Evolutionary conservation across 495 filamentous ascomycete species (phyloP), one percentile per base, ranked within the genome.

Genomic region (Podospora australis): DNA sequence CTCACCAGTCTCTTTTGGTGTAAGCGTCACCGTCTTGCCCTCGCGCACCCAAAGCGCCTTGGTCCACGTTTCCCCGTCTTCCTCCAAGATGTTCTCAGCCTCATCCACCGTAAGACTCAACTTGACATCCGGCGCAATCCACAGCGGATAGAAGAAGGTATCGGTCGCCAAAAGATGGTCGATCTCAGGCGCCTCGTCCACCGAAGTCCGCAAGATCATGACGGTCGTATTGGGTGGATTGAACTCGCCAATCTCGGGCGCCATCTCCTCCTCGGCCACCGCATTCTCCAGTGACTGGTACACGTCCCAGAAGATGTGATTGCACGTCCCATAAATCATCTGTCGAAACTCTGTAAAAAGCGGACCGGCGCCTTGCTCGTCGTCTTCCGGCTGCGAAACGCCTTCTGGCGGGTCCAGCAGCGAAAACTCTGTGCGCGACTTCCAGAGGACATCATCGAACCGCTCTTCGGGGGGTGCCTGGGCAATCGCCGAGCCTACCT

Each of bases 181-280:
- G 8, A 43, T 19, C 3, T 11, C 24, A n/a, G 21, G 20, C 13
- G 40, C 6, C 26, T 36, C 48, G 9, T 39, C 40, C 3, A 2
- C n/a, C 10, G 32, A 17, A 2, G 17, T 14, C 3, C 21, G 11
- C 21, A 51, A 20, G 26, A 46, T 21, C 29, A 51, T 53, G 17
- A 48, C 11, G 28, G 44, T 26, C 25, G 39, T 38, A 39, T 19
- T 49, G 24, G 51, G 51, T 22, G 44, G 45, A 29, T 39, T 48
- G 39, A 54, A 54, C 39, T 48, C 51, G 13, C 44, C 51, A n/a
- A 54, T 36, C n/a, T n/a, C n/a, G n/a, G n/a, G n/a, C 4, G 41
- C 20, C 1, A 44, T 7, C 19, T 30, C 42, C 10, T 20, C 24
- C 8, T 23, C 2, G 6, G 4, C 30, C 22, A 16, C 21, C 8